phyloP scores from a whole-genome alignment of 441 rosid species.

The Codiaeum variegatum region DNA sequence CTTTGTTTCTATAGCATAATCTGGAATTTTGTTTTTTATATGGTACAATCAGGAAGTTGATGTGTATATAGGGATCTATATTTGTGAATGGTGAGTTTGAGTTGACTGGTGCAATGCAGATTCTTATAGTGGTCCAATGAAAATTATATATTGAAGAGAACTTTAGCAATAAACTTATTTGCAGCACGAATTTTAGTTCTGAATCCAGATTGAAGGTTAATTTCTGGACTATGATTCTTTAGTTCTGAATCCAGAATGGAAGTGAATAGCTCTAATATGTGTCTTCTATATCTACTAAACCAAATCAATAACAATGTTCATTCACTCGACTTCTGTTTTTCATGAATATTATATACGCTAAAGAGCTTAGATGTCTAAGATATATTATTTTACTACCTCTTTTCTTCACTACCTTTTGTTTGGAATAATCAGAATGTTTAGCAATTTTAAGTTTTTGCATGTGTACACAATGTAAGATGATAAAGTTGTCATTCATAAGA shows the following conservation, averaged over 20 bases:
- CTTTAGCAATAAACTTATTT: neutral
- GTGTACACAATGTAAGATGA: neutral
- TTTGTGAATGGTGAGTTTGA: neutral
- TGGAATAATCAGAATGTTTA: neutral
- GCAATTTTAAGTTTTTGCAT: neutral
- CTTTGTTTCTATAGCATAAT: neutral
- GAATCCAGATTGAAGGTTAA: neutral
- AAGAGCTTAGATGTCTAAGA: neutral
- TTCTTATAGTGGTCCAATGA: neutral
- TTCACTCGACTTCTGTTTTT: slow-evolving; percentile 2
- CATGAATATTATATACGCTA: neutral
- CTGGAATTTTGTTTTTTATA: no score
- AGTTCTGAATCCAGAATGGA: neutral
- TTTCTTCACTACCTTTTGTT: neutral
- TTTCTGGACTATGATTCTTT: neutral
- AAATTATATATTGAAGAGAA: neutral
- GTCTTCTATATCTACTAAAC: neutral
- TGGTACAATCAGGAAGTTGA: neutral
- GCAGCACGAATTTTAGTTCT: neutral
- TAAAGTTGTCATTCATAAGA: slow-evolving; percentile 7
- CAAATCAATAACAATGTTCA: neutral
- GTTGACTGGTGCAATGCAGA: neutral
- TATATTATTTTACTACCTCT: neutral
- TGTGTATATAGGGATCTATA: neutral
- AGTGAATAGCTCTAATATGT: neutral